Conservation (phyloP, 2,329 filamentous ascomycete species). For the Neopestalotiopsis sp. region DNA sequence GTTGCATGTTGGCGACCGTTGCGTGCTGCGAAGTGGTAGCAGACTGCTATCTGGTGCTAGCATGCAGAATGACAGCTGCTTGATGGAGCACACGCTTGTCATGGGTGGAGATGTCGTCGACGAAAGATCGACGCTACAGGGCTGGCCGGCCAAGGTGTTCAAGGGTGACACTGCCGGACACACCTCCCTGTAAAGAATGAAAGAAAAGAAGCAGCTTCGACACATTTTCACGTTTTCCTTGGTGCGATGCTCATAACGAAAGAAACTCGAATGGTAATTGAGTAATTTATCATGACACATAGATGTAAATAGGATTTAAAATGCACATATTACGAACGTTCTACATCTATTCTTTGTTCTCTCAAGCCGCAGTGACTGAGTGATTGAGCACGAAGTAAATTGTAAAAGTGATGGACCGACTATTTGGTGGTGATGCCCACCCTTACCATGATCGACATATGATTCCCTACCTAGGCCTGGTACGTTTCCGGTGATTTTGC, state of each 20-base stretch:
- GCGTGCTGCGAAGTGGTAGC: conserved; percentile 57
- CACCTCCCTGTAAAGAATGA: conserved; percentile 1
- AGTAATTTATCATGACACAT: conserved; percentile 6
- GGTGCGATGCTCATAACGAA: conserved; percentile 1
- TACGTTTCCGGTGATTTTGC: neutral
- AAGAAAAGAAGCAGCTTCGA: neutral
- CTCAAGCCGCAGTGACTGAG: neutral
- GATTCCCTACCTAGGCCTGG: too few relatives aligned
- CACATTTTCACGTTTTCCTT: conserved; percentile 6
- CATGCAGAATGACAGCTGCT: conserved; percentile 58
- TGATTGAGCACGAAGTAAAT: neutral
- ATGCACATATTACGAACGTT: neutral
- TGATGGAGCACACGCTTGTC: conserved; percentile 63
- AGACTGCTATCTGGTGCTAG: conserved; percentile 57
- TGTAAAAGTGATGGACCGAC: neutral
- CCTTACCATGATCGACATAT: neutral
- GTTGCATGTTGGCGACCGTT: conserved; percentile 55
- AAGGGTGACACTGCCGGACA: conserved; percentile 16
- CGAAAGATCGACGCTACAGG: conserved; percentile 55
- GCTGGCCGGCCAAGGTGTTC: conserved; percentile 54
- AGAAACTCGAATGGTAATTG: conserved; percentile 8
- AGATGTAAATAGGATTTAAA: conserved; percentile 7
- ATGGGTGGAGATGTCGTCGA: conserved; percentile 63
- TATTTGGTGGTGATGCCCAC: neutral
- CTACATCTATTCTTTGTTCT: neutral